Conservation (phyloP, 768 basidiomycete genomes). For the Amanita rimosa region DNA sequence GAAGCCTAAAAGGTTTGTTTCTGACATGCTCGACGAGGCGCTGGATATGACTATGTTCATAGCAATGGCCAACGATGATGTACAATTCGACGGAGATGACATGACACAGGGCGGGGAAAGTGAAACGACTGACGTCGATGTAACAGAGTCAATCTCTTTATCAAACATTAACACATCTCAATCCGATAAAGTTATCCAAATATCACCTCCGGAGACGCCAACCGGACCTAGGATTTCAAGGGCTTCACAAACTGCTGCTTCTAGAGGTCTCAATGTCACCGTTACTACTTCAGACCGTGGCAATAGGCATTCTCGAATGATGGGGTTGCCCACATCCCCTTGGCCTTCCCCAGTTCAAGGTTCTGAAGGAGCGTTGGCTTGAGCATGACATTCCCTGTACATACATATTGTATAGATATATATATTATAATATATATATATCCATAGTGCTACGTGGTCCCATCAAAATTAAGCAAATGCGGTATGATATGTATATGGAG, state of each 20-base stretch:
- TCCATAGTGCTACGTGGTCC: background rate
- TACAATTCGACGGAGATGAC: conserved; percentile 60
- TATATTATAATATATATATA: background rate
- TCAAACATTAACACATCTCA: conserved; percentile 25
- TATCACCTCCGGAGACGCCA: conserved; percentile 31
- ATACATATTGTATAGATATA: background rate
- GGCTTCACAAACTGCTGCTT: conserved; percentile 53
- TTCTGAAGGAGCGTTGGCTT: background rate
- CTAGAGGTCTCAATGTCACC: conserved; percentile 59
- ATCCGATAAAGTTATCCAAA: conserved; percentile 16
- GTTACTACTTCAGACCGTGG: conserved; percentile 38
- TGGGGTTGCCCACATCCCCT: conserved; percentile 51
- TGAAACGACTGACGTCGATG: conserved; percentile 55
- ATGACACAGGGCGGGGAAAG: conserved; percentile 58
- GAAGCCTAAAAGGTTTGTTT: conserved; percentile 45
- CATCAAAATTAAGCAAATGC: background rate
- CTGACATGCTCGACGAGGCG: background rate
- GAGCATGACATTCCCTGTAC: conserved; percentile 1
- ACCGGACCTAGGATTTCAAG: conserved; percentile 28
- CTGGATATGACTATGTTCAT: background rate
- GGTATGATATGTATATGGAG: too few species aligned
- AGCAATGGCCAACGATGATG: conserved; percentile 42
- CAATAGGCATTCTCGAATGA: conserved; percentile 53
- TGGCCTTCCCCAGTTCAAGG: conserved; percentile 28
- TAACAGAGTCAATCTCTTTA: conserved; percentile 36